Evolutionary conservation across 1,284 basidiomycete species (phyloP), one percentile per base, ranked within the genome.

Genomic region (Porodaedalea pini): DNA sequence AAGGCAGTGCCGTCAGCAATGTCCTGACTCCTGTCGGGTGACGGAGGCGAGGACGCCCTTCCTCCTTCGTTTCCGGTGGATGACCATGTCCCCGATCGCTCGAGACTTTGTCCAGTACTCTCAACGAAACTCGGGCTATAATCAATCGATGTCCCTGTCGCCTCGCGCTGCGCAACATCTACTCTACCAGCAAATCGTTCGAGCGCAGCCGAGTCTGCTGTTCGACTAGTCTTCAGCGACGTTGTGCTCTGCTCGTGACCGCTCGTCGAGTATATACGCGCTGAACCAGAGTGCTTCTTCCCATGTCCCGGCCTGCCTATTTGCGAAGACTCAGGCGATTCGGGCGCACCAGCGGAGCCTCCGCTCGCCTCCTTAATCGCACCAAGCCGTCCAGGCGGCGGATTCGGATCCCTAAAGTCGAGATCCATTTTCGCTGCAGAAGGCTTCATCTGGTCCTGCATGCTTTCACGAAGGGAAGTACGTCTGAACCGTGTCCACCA

Each of bases 321-420:
- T 40, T 65, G 69, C 60, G 61, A 32, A 29, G 61, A 34, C 51
- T 40, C 41, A 15, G n/a, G 13, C 15, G 54, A 56, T 39, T 58
- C 48, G 43, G 57, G 43, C 37, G 52, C 32, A 39, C 37, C 43
- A 72, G 68, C 2, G 67, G 67, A 8, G 73, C 68, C 51, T 62
- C 62, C 13, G 75, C 66, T 69, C 21, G 70, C 72, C 65, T 88
- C 82, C 58, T 81, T 78, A 61, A 86, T 83, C 1, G 79, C 69
- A 23, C 73, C 69, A 11, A 90, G 73, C 10, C 76, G 74, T 47
- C 43, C 52, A 1, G 88, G 87, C 4, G 79, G 79, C 1, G 87
- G 85, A 60, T 83, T 84, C 1, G 87, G 88, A 68, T 91, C 88
- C 39, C 86, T 79, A 67, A 90, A 80, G 27, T 86, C 82, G 13